phyloP scores from a whole-genome alignment of 305 asterid genomes.

The Fraxinus sp. region DNA sequence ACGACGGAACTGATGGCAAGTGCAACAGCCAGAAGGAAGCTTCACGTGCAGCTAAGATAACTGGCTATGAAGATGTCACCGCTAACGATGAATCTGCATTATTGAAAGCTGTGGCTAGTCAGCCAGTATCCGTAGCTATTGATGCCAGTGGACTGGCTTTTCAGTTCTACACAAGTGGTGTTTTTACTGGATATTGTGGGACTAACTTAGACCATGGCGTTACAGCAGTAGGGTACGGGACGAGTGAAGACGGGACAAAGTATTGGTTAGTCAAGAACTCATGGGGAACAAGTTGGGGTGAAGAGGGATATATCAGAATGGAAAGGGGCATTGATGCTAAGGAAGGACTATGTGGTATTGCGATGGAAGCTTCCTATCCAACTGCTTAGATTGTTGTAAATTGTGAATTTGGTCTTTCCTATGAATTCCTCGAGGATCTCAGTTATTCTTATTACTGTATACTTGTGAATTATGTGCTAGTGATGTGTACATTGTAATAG shows the following conservation, averaged over 20 bases:
- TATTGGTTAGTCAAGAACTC: constrained; percentile 41
- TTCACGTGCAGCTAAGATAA: constrained; percentile 20
- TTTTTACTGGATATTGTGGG: constrained; percentile 33
- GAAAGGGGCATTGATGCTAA: constrained; percentile 27
- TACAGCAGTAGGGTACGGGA: constrained; percentile 34
- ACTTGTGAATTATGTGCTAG: background rate
- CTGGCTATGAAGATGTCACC: constrained; percentile 30
- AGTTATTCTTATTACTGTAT: background rate
- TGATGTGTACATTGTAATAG: background rate
- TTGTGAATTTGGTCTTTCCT: background rate
- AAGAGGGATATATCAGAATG: constrained; percentile 34
- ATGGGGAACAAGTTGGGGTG: constrained; percentile 40
- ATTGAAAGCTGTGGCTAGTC: constrained; percentile 31
- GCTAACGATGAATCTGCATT: constrained; percentile 28
- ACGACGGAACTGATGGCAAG: constrained; percentile 18
- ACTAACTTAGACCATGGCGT: constrained; percentile 37
- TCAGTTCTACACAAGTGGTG: constrained; percentile 32
- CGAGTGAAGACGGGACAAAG: constrained; percentile 28
- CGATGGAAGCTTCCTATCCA: constrained; percentile 30
- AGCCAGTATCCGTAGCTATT: constrained; percentile 33
- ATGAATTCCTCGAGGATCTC: background rate
- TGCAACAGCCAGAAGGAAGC: constrained; percentile 26
- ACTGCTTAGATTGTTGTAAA: constrained; percentile 6
- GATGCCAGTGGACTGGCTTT: constrained; percentile 29
- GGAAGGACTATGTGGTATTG: constrained; percentile 34